Evolutionary conservation across 2,329 filamentous ascomycete genomes (phyloP), one percentile per base, ranked within the genome.

Genomic region (Aspergillus nomiae): DNA sequence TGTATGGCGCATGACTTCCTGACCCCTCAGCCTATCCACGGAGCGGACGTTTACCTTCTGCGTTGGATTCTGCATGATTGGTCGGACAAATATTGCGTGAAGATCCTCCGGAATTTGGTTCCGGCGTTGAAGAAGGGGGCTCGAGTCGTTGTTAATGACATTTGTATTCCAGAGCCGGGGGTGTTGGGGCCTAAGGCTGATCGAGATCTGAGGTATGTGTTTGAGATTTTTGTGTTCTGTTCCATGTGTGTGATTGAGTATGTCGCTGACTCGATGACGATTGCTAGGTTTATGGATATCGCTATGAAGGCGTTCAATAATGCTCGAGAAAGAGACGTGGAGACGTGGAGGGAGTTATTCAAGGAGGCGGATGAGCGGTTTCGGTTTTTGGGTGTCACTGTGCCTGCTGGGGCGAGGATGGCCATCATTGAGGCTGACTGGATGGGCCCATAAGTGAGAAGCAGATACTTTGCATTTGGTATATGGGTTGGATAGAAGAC

Each of bases 31-130:
- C 36, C 36, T 6, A 12, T 41, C 36, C 36, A 41, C 10, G 32
- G 32, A 19, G 36, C 36, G 9, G 56, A 58, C 32, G 26, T 58
- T 16, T 58, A 58, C 32, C 41, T 58, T 2, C 41, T 58, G 5
- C 56, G 56, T 8, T 48, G 41, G 56, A 48, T 58, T 7, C n/a
- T 58, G 30, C 56, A 58, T n/a, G 56, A 58, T 34, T 58, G 41
- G 28, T 46, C 41, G 11, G 56, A 58, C 32, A 48, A 45, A 11
- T 46, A 58, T 32, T 28, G 26, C 41, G 30, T 58, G 4, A 28
- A 48, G 21, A 58, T 58, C 30, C 59, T 69, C 2, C 43, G 48
- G 12, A 48, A 24, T 10, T 19, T 58, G 14, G 32, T 19, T 11
- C 36, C 36, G 36, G 36, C 12, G 11, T 41, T 41, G 36, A 41